Evolutionary conservation across 768 basidiomycete species (phyloP).

Genomic region (Agrocybe pediades): DNA sequence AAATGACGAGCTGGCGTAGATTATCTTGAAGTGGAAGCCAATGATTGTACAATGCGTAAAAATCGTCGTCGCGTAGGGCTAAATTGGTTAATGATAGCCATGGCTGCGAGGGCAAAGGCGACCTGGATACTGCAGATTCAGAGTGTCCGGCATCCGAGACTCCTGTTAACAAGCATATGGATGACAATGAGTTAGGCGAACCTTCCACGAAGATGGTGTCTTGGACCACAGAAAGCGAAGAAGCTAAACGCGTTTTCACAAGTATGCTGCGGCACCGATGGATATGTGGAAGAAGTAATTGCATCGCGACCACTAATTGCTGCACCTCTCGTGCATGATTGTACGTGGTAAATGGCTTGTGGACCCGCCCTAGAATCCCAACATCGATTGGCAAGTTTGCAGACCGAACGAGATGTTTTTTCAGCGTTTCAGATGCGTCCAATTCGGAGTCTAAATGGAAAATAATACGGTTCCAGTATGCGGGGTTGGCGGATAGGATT

Average conservation of each 20-base stretch:
- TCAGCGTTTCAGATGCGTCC: neutral
- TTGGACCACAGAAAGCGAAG: neutral
- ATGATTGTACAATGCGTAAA: neutral
- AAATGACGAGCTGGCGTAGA: slow-evolving; percentile 2
- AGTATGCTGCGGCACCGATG: neutral
- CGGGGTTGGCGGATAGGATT: neutral
- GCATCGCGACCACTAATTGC: neutral
- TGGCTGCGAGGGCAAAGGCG: neutral
- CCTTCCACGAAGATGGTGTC: neutral
- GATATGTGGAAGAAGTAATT: neutral
- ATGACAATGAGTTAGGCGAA: neutral
- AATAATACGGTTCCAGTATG: slow-evolving; percentile 1
- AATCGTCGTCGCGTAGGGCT: neutral
- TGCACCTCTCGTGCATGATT: neutral
- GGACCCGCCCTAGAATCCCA: neutral
- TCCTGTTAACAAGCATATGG: neutral
- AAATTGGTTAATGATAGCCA: neutral
- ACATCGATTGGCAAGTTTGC: neutral
- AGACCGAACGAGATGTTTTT: neutral
- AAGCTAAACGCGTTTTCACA: neutral
- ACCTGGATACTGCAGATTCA: too few species aligned
- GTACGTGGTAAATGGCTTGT: neutral
- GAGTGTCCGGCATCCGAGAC: neutral
- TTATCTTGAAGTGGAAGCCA: neutral
- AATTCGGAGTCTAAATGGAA: neutral